Percentiles rank a stretch among this genome's conserved stretches.
Conservation (phyloP, 495 filamentous ascomycete species). For the Penicillium daleae region DNA sequence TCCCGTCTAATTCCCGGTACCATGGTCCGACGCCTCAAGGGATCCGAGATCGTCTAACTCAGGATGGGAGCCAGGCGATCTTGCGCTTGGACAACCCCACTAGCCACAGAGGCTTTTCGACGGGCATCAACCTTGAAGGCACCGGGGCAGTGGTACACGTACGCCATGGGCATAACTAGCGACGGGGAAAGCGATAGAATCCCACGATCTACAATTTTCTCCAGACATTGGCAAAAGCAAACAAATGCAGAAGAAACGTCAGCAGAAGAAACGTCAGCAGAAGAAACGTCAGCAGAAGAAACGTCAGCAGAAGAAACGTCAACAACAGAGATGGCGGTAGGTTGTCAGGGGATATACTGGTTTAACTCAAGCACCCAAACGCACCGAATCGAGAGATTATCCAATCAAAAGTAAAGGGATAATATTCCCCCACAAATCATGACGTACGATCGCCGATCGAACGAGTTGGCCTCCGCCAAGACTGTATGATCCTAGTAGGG, state of each 20-base stretch:
- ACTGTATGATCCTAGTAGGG: not conserved
- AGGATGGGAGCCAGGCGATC: slow-evolving; percentile 13
- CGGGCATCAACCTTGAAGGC: slow-evolving; percentile 10
- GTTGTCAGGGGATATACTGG: slow-evolving; percentile 2
- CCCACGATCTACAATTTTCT: not conserved
- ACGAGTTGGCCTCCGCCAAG: slow-evolving; percentile 12
- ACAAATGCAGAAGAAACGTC: no score
- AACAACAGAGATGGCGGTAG: not conserved
- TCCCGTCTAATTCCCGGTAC: slow-evolving; percentile 5
- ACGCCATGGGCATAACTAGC: not conserved
- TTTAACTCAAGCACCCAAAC: slow-evolving; percentile 3
- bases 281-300: no score
- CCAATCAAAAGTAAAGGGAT: slow-evolving; percentile 2
- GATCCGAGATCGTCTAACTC: slow-evolving; percentile 23
- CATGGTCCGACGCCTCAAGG: slow-evolving; percentile 13
- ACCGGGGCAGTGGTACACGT: not conserved
- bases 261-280: no score
- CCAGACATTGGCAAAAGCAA: not conserved
- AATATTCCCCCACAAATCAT: slow-evolving; percentile 5
- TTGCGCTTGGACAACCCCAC: slow-evolving; percentile 10
- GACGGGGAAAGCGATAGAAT: not conserved
- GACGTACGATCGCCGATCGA: slow-evolving; percentile 12
- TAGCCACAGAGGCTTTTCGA: slow-evolving; percentile 11
- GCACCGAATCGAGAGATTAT: slow-evolving; percentile 13
- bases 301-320: no score